Evolutionary conservation across 129 eudicot genomes (phyloP).

Genomic region (Centrapalus pauciflorus): DNA sequence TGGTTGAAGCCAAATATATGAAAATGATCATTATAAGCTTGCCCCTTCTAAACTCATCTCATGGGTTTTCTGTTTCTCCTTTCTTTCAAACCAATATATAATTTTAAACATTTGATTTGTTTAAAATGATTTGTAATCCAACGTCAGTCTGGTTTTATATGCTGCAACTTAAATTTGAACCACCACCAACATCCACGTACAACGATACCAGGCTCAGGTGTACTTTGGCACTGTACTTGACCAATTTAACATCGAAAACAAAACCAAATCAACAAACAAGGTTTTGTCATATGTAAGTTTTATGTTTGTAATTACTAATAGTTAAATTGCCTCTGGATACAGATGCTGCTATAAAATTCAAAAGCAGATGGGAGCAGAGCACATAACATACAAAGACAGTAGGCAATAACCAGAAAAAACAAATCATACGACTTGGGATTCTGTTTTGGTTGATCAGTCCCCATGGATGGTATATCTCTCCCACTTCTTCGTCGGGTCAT

Average conservation of each 20-base stretch:
- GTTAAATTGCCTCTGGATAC: not conserved
- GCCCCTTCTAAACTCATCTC: too few species aligned
- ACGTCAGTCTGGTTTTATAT: too few species aligned
- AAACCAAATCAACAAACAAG: not conserved
- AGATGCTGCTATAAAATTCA: conserved; percentile 4
- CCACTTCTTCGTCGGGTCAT: conserved; percentile 98
- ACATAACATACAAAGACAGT: not conserved
- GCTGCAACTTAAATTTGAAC: too few species aligned
- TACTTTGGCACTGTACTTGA: not conserved
- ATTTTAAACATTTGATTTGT: too few species aligned
- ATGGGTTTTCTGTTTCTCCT: too few species aligned
- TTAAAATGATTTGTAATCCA: too few species aligned
- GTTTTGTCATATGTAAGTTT: not conserved
- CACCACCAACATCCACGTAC: too few species aligned
- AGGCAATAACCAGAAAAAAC: not conserved
- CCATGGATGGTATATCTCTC: conserved; percentile 96
- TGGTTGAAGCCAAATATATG: too few species aligned
- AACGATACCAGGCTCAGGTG: too few species aligned
- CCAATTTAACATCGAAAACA: not conserved
- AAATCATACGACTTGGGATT: not conserved
- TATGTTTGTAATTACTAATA: conserved; percentile 4
- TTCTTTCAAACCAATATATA: too few species aligned
- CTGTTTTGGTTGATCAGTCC: conserved; percentile 34
- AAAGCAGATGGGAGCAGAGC: conserved; percentile 8
- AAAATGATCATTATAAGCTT: too few species aligned